Evolutionary conservation across 2,329 filamentous ascomycete species (phyloP), one percentile per base, ranked within the genome.

Genomic region (Alternaria solani): DNA sequence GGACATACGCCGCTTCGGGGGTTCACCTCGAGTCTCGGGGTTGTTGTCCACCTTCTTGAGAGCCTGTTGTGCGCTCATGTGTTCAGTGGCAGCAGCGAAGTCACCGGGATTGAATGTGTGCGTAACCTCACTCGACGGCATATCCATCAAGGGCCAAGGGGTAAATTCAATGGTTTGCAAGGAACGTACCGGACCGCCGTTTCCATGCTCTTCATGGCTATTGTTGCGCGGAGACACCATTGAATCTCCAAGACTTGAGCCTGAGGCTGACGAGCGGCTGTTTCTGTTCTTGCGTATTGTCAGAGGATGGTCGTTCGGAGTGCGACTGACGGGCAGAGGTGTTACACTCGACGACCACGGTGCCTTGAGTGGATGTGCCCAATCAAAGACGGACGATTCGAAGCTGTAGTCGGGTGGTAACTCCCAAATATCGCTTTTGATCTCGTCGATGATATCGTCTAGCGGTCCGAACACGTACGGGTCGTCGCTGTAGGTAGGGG

Each of bases 381-480:
- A 70, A n/a, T 61, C 62, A n/a, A 66, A 43, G 39, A 52, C 34
- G 49, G 55, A 63, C 44, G 57, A 44, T 23, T 65, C 56, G 25
- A 61, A 56, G 38, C 52, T 58, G 46, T 61, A 60, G 7, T 64
- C 55, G 20, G 59, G 61, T 7, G 69, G 71, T 16, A 62, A 64
- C 23, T 60, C 62, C 66, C 65, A 75, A 41, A 77, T 72, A 38
- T 72, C 59, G 58, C 65, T 68, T 39, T 68, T 70, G 52, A 77
- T 77, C 55, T 72, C 69, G 62, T 71, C 65, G 63, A 77, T 76
- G 41, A 77, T 76, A 56, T 77, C 75, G 68, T 77, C 75, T 18
- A 77, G 53, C 39, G 72, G 72, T 26, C 74, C 73, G 23, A 61
- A 54, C 18, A 52, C 55, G 47, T 55, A 58, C 38, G 64, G 43